Evolutionary conservation across 2,329 filamentous ascomycete genomes (phyloP), one percentile per base, ranked within the genome.

Genomic region (Pestalotiopsis sp.): DNA sequence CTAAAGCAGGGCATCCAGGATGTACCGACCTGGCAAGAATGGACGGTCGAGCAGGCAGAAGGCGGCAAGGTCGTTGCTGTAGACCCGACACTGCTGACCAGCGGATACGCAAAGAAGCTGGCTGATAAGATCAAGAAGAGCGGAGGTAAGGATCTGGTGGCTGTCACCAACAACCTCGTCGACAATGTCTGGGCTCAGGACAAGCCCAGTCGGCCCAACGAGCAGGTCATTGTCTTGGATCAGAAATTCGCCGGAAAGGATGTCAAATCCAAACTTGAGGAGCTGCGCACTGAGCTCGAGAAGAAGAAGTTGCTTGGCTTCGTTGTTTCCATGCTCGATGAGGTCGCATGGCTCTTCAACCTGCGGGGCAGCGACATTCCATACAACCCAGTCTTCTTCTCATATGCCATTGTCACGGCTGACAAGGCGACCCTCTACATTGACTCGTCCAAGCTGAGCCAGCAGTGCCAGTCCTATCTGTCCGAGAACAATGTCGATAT

Each of bases 281-380:
- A 97, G 60, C 82, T 99, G 68, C 90, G 95, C n/a, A 95, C 95
- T 78, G 95, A 98, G 74, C 84, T 99, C 17, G 91, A 93, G 70
- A 97, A 96, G 85, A 97, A 93, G 82, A 96, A 96, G 77, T 92
- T 91, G 5, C 88, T 91, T 20, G 95, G 93, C 1, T 94, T 98
- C 74, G 90, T 98, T 63, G 89, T 98, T 60, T 98, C 95, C 5
- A 95, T 97, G 91, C 88, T 99, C 58, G 96, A 99, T 76, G 96
- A 99, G 81, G 90, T 98, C 75, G 96, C 96, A 12, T 99, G 96
- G 96, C 86, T 99, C n/a, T 98, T 98, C 84, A 99, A 99, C 81
- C 83, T 99, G 63, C 91, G 96, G 74, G 96, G 96, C 74, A 96
- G 88, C 79, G 96, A 98, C 78, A 98, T 99, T 72, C 93, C 94